Base-by-base conservation (phyloP, 164 flowering plant genomes). In the Sedum album region DNA sequence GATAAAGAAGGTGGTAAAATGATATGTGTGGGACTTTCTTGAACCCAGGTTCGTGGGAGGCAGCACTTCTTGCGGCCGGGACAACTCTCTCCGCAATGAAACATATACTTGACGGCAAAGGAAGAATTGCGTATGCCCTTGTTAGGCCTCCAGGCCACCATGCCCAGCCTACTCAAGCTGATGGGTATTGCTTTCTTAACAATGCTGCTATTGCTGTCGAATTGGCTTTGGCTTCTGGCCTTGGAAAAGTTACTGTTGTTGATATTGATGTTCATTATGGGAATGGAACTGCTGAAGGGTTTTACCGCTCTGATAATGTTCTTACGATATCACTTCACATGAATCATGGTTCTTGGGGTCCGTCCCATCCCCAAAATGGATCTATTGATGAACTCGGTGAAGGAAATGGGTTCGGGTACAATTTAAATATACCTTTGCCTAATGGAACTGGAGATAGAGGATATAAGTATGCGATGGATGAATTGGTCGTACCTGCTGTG, bases 131-230 rank as follows among this genome's bases (percentile, higher is more conserved):
- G 18, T 93, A 83, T 79, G 90, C 97, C 63, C 73, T 93, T 65
- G 97, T 93, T 28, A 80, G 98, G 68, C 98, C 98, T 48, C 98
- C 98, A 14, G 98, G 98, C 38, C 98, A 93, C 77, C 98, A 93
- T 75, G 97, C 98, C 68, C 98, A 93, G 83, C 96, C 97, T 26
- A 65, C 85, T 77, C 91, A 73, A 76, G 98, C 97, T 6, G 97
- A 93, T 77, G 98, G 98, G 1, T 93, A 91, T 65, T 93, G 98
- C 81, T 93, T 93, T 69, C 83, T 93, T 10, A 91, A 93, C 79
- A 93, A 93, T 79, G 96, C 96, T 0, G 96, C 91, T 68, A 81
- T 93, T 67, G 97, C 98, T n/a, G 85, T 86, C 41, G 77, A 85
- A 8, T 68, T 86, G 68, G 96, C 98, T 61, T 70, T 91, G 31